These are phyloP conservation scores for Cantharellus anzutake DNA, from an alignment of 768 basidiomycete species.

Conservation along the genomic window DNA sequence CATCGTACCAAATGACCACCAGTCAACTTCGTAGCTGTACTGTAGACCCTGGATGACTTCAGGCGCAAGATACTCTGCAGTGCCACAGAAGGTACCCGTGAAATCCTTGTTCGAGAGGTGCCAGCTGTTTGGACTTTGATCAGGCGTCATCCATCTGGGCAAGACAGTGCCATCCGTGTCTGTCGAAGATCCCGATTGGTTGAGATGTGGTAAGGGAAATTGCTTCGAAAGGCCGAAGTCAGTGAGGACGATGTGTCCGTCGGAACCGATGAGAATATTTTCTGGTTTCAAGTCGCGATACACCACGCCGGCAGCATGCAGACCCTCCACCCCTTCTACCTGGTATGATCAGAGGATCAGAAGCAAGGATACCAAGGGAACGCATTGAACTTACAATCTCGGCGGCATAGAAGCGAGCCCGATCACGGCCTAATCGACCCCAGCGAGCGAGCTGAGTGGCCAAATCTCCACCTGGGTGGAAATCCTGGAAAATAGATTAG, in stretches of 20 bases:
- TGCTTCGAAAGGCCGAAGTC: constrained; percentile 94
- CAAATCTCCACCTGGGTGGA: constrained; percentile 89
- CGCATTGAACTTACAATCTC: constrained; percentile 40
- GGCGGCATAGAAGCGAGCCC: constrained; percentile 91
- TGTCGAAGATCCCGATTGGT: constrained; percentile 22
- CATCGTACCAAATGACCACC: constrained; percentile 98
- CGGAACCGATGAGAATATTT: constrained; percentile 83
- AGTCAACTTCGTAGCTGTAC: constrained; percentile 90
- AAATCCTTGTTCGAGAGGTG: constrained; percentile 33
- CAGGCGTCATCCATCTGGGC: constrained; percentile 63
- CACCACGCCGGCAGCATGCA: constrained; percentile 88
- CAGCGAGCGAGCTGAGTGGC: constrained; percentile 94
- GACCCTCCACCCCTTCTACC: constrained; percentile 81
- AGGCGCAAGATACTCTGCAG: constrained; percentile 92
- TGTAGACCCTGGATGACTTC: constrained; percentile 85
- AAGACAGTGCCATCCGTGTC: background rate
- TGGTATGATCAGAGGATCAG: background rate
- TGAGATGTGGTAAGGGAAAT: constrained; percentile 38
- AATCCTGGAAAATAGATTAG: constrained; percentile 34
- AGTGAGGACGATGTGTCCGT: constrained; percentile 92
- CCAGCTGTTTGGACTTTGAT: constrained; percentile 13
- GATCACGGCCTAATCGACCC: constrained; percentile 82
- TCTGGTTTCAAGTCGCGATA: constrained; percentile 96
- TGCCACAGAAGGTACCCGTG: constrained; percentile 83
- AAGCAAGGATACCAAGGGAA: background rate